Evolutionary conservation across 2,329 filamentous ascomycete species (phyloP).

Genomic region (Fonsecaea monophora): DNA sequence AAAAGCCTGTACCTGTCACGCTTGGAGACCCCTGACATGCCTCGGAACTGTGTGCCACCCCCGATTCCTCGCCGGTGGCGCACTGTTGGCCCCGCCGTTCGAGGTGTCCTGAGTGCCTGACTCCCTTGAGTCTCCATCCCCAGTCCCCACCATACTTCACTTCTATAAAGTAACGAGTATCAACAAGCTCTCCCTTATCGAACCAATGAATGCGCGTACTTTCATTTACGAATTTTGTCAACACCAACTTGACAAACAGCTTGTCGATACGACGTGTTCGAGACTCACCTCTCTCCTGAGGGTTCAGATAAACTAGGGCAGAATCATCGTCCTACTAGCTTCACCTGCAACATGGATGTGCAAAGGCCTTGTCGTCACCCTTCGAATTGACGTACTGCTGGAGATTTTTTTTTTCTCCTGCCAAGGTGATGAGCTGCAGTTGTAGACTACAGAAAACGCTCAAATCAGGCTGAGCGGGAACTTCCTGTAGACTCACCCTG

Average conservation of each 20-base stretch:
- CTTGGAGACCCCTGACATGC: not conserved
- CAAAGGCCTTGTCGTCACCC: slow-evolving; percentile 15
- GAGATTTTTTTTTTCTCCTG: slow-evolving; percentile 1
- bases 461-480: not conserved
- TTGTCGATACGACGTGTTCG: slow-evolving; percentile 18
- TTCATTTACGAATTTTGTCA: slow-evolving; percentile 25
- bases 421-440: slow-evolving; percentile 1
- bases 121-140: not conserved
- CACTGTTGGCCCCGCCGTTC: not conserved
- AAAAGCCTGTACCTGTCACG: no score
- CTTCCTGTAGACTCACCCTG: not conserved
- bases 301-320: slow-evolving; percentile 13
- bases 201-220: slow-evolving; percentile 28
- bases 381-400: not conserved
- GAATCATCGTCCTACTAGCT: slow-evolving; percentile 1
- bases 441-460: not conserved
- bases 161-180: not conserved
- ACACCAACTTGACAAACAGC: slow-evolving; percentile 13
- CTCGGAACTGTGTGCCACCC: no score
- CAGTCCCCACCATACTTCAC: slow-evolving; percentile 2
- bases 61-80: not conserved
- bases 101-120: not conserved
- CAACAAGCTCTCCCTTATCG: slow-evolving; percentile 31
- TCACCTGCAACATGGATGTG: slow-evolving; percentile 15
- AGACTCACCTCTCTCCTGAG: not conserved